A percentile compares a stretch with the other conserved stretches of the same genome.
Evolutionary conservation across 2,329 filamentous ascomycete species (phyloP).

Genomic region (Fusarium solani-melongenae): DNA sequence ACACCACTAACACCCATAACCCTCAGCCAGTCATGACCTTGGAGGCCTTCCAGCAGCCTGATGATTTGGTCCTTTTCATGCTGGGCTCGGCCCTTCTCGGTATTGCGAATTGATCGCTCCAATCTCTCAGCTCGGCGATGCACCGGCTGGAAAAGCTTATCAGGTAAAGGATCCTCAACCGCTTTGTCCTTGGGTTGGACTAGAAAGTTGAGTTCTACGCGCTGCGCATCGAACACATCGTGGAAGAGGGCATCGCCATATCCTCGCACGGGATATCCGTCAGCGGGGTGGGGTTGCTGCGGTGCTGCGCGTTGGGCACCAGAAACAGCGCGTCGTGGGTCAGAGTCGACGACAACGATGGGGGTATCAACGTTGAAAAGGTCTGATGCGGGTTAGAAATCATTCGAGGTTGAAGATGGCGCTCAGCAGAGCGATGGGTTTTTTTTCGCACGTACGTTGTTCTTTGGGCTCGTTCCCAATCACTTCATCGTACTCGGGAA

Average conservation of each 20-base stretch:
- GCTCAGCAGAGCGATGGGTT: conserved; percentile 26
- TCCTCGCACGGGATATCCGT: conserved; percentile 57
- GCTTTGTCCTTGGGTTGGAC: conserved; percentile 57
- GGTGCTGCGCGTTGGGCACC: conserved; percentile 45
- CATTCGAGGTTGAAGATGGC: neutral
- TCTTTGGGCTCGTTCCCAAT: conserved; percentile 87
- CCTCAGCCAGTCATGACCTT: conserved; percentile 92
- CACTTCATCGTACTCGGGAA: conserved; percentile 93
- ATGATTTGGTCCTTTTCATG: conserved; percentile 75
- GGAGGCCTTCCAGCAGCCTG: conserved; percentile 80
- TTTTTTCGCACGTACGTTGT: conserved; percentile 68
- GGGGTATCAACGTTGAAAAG: conserved; percentile 77
- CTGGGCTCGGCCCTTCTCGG: conserved; percentile 72
- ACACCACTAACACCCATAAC: conserved; percentile 89
- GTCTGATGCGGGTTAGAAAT: conserved; percentile 62
- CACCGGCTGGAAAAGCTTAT: conserved; percentile 63
- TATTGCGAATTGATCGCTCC: conserved; percentile 72
- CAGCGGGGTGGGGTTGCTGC: conserved; percentile 41
- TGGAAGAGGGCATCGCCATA: conserved; percentile 68
- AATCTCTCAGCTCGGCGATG: conserved; percentile 70
- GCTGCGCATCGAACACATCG: conserved; percentile 66
- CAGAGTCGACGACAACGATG: conserved; percentile 74
- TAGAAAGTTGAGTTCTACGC: conserved; percentile 66
- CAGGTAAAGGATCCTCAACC: conserved; percentile 65
- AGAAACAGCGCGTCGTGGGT: conserved; percentile 44